Percentiles rank a stretch among this genome's conserved stretches.
phyloP scores from a whole-genome alignment of 129 eudicot species.

The Pseudognaphalium luteoalbum region DNA sequence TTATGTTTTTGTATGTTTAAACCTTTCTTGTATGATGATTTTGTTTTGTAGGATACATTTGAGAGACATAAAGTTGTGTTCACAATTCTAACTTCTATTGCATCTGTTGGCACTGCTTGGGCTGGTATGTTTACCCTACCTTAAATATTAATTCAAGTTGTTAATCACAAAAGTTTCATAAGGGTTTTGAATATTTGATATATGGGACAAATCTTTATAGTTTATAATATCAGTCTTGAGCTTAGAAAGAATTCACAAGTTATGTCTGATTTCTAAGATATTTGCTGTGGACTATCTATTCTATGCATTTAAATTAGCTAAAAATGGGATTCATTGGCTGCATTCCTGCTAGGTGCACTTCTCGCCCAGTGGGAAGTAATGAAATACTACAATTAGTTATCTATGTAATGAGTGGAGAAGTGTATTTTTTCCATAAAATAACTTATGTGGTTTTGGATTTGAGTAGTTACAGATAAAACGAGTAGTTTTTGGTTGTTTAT shows the following conservation, averaged over 20 bases:
- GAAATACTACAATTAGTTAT: neutral
- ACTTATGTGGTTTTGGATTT: neutral
- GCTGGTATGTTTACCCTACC: conserved; percentile 47
- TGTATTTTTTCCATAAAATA: neutral
- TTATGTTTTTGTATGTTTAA: conserved; percentile 1
- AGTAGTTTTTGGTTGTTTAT: neutral
- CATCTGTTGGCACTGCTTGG: conserved; percentile 90
- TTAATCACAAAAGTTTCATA: neutral
- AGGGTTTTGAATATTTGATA: neutral
- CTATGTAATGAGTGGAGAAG: neutral
- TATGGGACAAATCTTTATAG: too few relatives aligned
- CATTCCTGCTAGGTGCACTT: too few relatives aligned
- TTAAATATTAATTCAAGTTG: neutral
- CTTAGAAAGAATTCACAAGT: neutral
- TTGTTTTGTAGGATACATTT: conserved; percentile 71
- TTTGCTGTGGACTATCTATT: neutral
- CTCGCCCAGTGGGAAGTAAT: too few relatives aligned
- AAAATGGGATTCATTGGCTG: too few relatives aligned
- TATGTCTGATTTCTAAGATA: neutral
- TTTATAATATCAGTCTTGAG: too few relatives aligned
- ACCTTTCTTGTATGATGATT: neutral
- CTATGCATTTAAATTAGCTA: neutral
- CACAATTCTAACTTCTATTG: conserved; percentile 75
- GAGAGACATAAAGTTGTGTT: conserved; percentile 96
- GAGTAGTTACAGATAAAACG: neutral